Conservation (phyloP, 352 stramenopile species). For the Globisporangium viniferum region DNA sequence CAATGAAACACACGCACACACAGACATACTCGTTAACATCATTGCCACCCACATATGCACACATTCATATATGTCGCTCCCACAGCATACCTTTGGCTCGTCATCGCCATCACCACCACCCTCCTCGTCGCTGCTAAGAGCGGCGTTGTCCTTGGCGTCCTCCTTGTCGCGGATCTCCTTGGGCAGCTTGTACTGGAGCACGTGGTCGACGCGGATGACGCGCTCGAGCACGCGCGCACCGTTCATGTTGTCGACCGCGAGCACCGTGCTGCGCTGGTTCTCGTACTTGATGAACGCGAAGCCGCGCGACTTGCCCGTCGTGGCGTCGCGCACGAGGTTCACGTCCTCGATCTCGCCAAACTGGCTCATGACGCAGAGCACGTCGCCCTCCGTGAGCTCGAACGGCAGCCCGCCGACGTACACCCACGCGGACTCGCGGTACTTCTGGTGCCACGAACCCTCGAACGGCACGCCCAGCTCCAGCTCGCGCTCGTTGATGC, state of each 20-base stretch:
- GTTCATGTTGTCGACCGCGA: conserved; percentile 98
- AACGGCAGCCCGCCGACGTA: conserved; percentile 93
- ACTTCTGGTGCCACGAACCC: conserved; percentile 81
- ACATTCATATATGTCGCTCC: neutral
- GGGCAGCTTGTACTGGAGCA: conserved; percentile 96
- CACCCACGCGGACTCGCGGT: conserved; percentile 95
- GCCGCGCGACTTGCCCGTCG: conserved; percentile 95
- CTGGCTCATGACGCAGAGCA: conserved; percentile 90
- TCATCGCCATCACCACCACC: conserved; percentile 9
- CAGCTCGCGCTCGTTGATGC: conserved; percentile 80
- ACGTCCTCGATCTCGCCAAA: conserved; percentile 94
- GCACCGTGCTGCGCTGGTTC: conserved; percentile 93
- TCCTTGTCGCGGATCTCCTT: conserved; percentile 87
- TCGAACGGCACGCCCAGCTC: conserved; percentile 65
- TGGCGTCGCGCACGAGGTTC: conserved; percentile 94
- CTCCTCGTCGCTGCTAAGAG: conserved; percentile 17
- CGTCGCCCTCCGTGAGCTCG: conserved; percentile 94
- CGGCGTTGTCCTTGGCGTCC: conserved; percentile 41
- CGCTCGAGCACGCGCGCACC: conserved; percentile 88
- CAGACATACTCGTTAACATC: neutral
- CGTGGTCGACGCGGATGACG: conserved; percentile 95
- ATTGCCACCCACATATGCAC: neutral
- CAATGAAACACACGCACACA: neutral
- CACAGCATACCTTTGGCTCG: conserved; percentile 2
- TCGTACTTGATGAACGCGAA: conserved; percentile 98